Evolutionary conservation across 208 protist species (phyloP).

Genomic region (Zelonia costaricensis): DNA sequence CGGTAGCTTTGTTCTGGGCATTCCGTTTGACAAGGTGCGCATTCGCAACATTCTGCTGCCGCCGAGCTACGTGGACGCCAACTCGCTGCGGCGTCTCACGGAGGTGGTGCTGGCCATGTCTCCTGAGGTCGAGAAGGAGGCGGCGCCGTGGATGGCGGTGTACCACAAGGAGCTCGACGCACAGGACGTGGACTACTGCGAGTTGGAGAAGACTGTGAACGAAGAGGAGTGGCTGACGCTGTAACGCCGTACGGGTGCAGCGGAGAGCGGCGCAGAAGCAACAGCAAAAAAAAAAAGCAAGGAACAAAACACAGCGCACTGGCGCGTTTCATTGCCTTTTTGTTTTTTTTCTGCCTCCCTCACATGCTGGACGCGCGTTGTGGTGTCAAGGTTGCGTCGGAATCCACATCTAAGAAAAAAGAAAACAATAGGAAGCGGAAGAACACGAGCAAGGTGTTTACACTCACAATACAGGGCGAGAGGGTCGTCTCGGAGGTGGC

Average conservation of each 20-base stretch:
- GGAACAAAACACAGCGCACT: no score
- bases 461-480: no score
- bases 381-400: no score
- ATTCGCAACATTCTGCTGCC: slow-evolving; percentile 79
- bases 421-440: no score
- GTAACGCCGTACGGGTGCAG: slow-evolving; percentile 23
- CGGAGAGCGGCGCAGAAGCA: no score
- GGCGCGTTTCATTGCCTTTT: background rate
- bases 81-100: slow-evolving; percentile 63
- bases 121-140: slow-evolving; percentile 3
- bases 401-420: no score
- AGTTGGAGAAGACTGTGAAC: slow-evolving; percentile 62
- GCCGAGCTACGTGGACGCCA: slow-evolving; percentile 68
- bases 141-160: slow-evolving; percentile 54
- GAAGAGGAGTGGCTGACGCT: slow-evolving; percentile 86
- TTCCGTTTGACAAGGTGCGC: slow-evolving; percentile 68
- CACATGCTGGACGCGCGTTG: no score
- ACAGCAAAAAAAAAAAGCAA: no score
- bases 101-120: slow-evolving; percentile 46
- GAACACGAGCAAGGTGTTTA: no score
- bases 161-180: slow-evolving; percentile 82
- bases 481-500: no score
- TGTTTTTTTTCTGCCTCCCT: slow-evolving; percentile 1
- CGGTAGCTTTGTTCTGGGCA: slow-evolving; percentile 74
- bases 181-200: slow-evolving; percentile 73